These are phyloP conservation scores for Dichomitus squalens DNA, from an alignment of 1,284 basidiomycete species.

Conservation along the genomic window DNA sequence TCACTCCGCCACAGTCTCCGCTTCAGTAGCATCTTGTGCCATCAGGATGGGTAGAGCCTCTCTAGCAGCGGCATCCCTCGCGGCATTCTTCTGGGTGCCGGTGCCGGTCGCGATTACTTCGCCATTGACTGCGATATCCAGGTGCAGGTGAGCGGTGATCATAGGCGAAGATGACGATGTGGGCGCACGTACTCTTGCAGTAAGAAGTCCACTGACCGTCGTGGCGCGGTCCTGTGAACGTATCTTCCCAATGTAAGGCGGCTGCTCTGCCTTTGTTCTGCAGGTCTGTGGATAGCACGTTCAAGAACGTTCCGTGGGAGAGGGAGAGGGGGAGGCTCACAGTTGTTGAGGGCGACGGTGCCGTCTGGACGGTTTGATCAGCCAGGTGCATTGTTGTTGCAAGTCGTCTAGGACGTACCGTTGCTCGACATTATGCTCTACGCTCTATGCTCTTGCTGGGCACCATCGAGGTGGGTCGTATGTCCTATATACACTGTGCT, in stretches of 20 bases:
- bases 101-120: constrained; percentile 44
- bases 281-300: constrained; percentile 44
- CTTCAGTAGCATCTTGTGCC: background rate
- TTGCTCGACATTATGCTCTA: constrained; percentile 19
- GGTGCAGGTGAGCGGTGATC: background rate
- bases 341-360: constrained; percentile 33
- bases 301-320: background rate
- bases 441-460: constrained; percentile 5
- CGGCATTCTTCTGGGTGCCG: constrained; percentile 52
- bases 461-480: background rate
- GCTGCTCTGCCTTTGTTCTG: constrained; percentile 44
- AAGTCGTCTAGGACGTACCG: constrained; percentile 7
- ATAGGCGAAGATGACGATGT: background rate
- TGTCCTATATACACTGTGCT: constrained; percentile 20
- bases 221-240: constrained; percentile 47
- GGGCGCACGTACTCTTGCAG: constrained; percentile 53
- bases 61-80: constrained; percentile 58
- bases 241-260: constrained; percentile 58
- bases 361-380: constrained; percentile 14
- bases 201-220: constrained; percentile 54
- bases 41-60: constrained; percentile 43
- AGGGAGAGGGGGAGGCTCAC: constrained; percentile 18
- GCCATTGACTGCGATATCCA: constrained; percentile 45
- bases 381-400: background rate
- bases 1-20: background rate